Evolutionary conservation across 805 yeast genomes (phyloP).

Genomic region (Kluyveromyces dobzhanskii): DNA sequence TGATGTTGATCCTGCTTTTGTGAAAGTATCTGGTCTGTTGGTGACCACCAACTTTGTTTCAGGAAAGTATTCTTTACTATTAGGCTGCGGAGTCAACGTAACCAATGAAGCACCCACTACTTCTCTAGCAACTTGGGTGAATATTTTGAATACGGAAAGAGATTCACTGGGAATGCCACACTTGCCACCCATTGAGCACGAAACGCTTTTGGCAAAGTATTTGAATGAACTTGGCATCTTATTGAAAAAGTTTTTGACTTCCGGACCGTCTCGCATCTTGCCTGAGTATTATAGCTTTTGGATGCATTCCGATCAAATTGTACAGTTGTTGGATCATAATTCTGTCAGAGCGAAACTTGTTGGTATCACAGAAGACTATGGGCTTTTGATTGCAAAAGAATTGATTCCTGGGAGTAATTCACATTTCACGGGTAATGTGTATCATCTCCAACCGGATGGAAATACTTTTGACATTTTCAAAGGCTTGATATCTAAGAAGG

Average conservation of each 20-base stretch:
- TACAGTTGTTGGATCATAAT: conserved; percentile 51
- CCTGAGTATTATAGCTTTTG: conserved; percentile 70
- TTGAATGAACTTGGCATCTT: conserved; percentile 58
- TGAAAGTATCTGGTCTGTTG: conserved; percentile 76
- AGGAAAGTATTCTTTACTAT: conserved; percentile 53
- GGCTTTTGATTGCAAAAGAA: conserved; percentile 72
- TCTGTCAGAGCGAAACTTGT: conserved; percentile 51
- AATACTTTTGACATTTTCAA: conserved; percentile 92
- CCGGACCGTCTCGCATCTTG: conserved; percentile 65
- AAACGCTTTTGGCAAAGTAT: conserved; percentile 46
- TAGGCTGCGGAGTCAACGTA: conserved; percentile 85
- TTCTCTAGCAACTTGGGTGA: conserved; percentile 66
- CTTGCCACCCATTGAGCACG: conserved; percentile 40
- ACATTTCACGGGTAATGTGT: conserved; percentile 43
- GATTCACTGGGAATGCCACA: conserved; percentile 31
- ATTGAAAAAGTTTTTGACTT: conserved; percentile 44
- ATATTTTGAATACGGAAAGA: conserved; percentile 48
- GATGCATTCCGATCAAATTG: conserved; percentile 74
- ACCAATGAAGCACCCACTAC: conserved; percentile 87
- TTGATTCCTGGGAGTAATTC: conserved; percentile 35
- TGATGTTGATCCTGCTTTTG: conserved; percentile 56
- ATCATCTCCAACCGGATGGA: conserved; percentile 91
- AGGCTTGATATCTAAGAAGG: conserved; percentile 69
- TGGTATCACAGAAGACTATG: conserved; percentile 83
- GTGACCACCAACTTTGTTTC: conserved; percentile 68